Evolutionary conservation across 441 rosid genomes (phyloP).

Genomic region (Codiaeum variegatum): DNA sequence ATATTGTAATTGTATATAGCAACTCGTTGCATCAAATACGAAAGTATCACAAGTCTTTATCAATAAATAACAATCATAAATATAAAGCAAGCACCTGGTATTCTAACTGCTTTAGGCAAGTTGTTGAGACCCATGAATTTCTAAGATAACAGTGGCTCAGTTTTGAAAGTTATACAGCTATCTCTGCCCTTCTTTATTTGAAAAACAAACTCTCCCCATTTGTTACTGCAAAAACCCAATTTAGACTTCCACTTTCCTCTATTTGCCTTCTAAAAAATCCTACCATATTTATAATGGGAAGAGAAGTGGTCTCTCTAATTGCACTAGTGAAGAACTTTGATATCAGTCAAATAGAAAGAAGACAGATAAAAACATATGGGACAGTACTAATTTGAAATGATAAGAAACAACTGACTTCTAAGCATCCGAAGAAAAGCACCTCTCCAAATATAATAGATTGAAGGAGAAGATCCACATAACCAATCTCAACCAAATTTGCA

Average conservation of each 20-base stretch:
- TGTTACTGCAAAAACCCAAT: neutral
- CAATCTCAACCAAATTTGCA: no score
- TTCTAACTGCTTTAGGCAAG: neutral
- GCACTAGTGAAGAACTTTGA: no score
- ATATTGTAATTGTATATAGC: constrained; percentile 3
- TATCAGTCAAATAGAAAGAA: no score
- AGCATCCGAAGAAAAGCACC: no score
- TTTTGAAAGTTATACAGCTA: neutral
- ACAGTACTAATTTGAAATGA: no score
- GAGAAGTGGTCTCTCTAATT: neutral
- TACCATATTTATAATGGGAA: neutral
- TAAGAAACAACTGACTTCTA: no score
- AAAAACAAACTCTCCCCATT: neutral
- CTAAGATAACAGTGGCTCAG: neutral
- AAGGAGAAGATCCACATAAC: no score
- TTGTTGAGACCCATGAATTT: neutral
- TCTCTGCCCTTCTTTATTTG: neutral
- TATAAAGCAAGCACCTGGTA: neutral
- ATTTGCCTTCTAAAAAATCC: neutral
- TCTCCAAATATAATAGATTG: no score
- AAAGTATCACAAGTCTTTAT: neutral
- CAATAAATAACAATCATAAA: neutral
- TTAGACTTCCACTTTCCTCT: neutral
- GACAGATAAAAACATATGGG: no score
- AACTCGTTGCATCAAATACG: constrained; percentile 8